Evolutionary conservation across 139 green algal genomes (phyloP).

Genomic region (Chara braunii): DNA sequence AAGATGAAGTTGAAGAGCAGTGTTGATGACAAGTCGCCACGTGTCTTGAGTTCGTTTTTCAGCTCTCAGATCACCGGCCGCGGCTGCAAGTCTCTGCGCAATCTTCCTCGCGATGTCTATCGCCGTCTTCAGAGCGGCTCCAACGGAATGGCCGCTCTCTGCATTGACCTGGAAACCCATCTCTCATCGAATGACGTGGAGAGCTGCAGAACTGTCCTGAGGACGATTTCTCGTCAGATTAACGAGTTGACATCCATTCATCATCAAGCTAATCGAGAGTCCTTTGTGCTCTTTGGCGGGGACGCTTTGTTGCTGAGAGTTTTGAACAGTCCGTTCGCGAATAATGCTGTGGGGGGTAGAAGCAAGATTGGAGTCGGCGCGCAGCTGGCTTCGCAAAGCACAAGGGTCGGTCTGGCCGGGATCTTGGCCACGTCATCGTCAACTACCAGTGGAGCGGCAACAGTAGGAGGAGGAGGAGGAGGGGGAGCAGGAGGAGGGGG

Average conservation of each 20-base stretch:
- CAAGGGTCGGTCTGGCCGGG: no score
- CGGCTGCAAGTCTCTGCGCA: conserved; percentile 10
- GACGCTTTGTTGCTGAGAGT: conserved; percentile 14
- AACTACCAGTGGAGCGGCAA: no score
- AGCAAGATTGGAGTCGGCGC: neutral
- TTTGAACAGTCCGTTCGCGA: conserved; percentile 12
- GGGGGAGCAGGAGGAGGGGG: no score
- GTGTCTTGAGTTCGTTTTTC: no score
- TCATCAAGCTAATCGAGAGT: conserved; percentile 20
- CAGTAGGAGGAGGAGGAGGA: no score
- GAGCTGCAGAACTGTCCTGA: conserved; percentile 10
- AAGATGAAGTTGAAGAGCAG: no score
- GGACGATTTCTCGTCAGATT: neutral
- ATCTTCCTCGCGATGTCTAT: conserved; percentile 21
- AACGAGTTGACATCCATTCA: conserved; percentile 1
- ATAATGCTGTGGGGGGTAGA: neutral
- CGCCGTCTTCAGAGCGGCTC: conserved; percentile 9
- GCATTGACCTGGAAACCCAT: conserved; percentile 7
- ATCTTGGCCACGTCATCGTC: no score
- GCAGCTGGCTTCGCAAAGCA: no score
- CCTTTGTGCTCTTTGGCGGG: conserved; percentile 29
- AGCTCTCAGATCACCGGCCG: conserved; percentile 23
- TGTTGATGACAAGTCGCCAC: no score
- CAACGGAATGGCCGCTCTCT: conserved; percentile 30
- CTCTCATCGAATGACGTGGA: conserved; percentile 15